Percentiles rank a stretch among this genome's conserved stretches.
These are phyloP conservation scores for Verticillium dahliae DNA, from an alignment of 2,329 filamentous ascomycete species.

Conservation along the genomic window DNA sequence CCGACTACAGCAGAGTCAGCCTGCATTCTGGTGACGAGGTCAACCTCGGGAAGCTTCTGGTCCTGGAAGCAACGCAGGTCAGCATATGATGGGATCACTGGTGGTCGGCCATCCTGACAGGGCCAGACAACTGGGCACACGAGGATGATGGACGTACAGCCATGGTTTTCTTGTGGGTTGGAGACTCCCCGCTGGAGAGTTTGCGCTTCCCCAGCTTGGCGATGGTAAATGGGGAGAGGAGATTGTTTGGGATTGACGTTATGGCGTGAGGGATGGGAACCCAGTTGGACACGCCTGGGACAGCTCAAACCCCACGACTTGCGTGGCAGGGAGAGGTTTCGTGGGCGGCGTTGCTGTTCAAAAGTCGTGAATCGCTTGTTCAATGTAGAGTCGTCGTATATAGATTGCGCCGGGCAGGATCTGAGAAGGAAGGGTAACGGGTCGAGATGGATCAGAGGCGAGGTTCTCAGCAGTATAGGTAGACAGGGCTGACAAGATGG, in stretches of 20 bases:
- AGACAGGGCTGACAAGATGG: neutral
- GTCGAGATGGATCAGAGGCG: neutral
- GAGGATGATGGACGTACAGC: constrained; percentile 38
- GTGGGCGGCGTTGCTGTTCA: neutral
- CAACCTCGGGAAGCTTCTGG: constrained; percentile 49
- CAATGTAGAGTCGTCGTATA: neutral
- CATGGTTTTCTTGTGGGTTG: constrained; percentile 54
- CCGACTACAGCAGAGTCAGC: constrained; percentile 54
- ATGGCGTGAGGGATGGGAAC: constrained; percentile 12
- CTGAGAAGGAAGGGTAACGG: neutral
- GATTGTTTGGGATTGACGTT: neutral
- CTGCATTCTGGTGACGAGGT: constrained; percentile 59
- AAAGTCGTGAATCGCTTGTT: neutral
- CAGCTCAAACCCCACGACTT: constrained; percentile 29
- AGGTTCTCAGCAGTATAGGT: neutral
- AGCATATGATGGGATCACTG: neutral
- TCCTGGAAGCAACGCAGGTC: constrained; percentile 26
- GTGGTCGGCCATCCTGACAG: neutral
- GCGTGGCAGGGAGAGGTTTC: neutral
- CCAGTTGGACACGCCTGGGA: constrained; percentile 4
- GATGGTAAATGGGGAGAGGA: constrained; percentile 8
- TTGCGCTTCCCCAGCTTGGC: constrained; percentile 63
- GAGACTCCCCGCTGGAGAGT: constrained; percentile 53
- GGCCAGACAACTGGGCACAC: neutral
- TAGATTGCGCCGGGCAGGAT: neutral